These are phyloP conservation scores for Zasmidium citrigriseum DNA, from an alignment of 2,329 filamentous ascomycete genomes.

Conservation along the genomic window DNA sequence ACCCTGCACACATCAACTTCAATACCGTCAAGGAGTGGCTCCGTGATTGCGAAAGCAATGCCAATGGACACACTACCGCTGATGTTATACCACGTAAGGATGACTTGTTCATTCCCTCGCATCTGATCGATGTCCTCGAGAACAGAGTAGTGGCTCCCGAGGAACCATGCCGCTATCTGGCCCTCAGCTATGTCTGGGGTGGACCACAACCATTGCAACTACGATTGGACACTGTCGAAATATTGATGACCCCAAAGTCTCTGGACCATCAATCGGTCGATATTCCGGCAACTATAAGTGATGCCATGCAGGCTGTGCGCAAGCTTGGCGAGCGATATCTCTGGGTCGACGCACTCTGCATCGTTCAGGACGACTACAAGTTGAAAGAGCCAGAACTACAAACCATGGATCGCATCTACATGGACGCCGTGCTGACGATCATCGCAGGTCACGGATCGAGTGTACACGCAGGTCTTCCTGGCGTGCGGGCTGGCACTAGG, in stretches of 20 bases:
- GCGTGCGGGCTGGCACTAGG: neutral
- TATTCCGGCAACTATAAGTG: neutral
- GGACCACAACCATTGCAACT: neutral
- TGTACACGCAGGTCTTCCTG: neutral
- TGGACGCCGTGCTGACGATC: neutral
- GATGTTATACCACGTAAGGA: too few relatives aligned
- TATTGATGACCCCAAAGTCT: neutral
- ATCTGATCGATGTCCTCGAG: too few relatives aligned
- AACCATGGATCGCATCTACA: neutral
- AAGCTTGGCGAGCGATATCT: neutral
- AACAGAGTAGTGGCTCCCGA: too few relatives aligned
- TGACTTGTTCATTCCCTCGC: too few relatives aligned
- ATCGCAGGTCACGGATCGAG: neutral
- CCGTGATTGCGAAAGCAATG: too few relatives aligned
- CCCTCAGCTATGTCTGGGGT: neutral
- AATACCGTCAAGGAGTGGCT: too few relatives aligned
- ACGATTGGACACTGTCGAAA: neutral
- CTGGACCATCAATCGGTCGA: neutral
- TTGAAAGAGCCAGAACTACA: neutral
- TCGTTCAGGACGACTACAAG: neutral
- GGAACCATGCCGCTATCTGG: neutral
- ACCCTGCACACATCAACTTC: too few relatives aligned
- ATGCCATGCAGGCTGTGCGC: neutral
- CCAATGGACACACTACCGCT: too few relatives aligned
- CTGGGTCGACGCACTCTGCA: neutral